Base-by-base conservation (phyloP, 2,329 filamentous ascomycete genomes). In the Aspergillus nomiae region DNA sequence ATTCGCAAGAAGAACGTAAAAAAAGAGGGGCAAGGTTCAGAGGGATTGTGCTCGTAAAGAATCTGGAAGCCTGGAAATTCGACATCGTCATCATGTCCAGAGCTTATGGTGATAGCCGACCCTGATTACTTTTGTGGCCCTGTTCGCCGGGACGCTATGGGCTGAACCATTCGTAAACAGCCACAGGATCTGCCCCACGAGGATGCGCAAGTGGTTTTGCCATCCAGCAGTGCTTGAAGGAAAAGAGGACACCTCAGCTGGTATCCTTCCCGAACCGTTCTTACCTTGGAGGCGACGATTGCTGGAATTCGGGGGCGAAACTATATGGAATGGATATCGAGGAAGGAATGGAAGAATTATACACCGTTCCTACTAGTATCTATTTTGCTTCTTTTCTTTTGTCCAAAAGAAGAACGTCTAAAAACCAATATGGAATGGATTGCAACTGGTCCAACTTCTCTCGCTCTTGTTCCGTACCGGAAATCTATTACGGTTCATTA, bases 181-280 rank as follows among this genome's bases (percentile, higher is more conserved):
- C 59, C 50, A 53, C 50, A 59, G 56, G 56, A 58, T 66, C 56
- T 65, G 67, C 68, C 68, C 68, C 68, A 70, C 68, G 68, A 69
- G 68, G 67, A 67, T 67, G 66, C 64, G 66, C 64, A 66, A 66
- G 61, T 62, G 63, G 51, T 57, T 64, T 67, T 62, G 64, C 67
- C 67, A 69, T 69, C 62, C 41, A 32, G 38, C 11, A n/a, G 30
- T 38, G 36, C 9, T 32, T 38, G 3, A 55, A 14, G 11, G 51
- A 16, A 58, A 34, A 59, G 43, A 36, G 43, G 46, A 53, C 57
- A 53, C 32, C 46, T 59, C 36, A 50, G 30, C 46, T 21, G 19
- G 55, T 58, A 58, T 53, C 38, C 30, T 21, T 54, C n/a, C 56
- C 43, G 26, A 58, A 58, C 30, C 34, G 41, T 53, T 54, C 10